Base-by-base conservation (phyloP, 768 basidiomycete genomes). In the Suillus variegatus region DNA sequence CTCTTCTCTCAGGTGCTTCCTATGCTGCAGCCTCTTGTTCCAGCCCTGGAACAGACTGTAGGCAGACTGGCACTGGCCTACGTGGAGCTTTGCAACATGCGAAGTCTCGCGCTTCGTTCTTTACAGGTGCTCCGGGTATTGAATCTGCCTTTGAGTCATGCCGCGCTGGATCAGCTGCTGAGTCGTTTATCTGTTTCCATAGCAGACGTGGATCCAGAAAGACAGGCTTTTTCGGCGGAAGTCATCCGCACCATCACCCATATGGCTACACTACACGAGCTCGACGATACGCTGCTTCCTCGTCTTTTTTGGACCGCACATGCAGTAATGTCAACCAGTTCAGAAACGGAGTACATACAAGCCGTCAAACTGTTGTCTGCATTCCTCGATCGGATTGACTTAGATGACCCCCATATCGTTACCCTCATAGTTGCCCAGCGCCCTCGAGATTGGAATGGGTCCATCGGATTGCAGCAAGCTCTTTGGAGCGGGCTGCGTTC, bases 71-170 rank as follows among this genome's bases (percentile, higher is more conserved):
- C 93, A 12, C 78, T 97, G 64, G 78, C 82, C 36, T 97, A 96
- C 89, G 91, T 93, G 5, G 95, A 94, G 14, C 83, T 89, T 2
- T 97, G 94, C 71, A 91, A 93, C 18, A 93, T 94, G 66, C 88
- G 94, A 56, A 87, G 88, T 46, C 88, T 89, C 22, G 94, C 96
- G 3, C 93, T 92, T 78, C 86, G 95, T 40, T 96, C 95, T 12
- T 81, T 97, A 65, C 95, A 97, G 74, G 82, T 95, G n/a, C 95
- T 93, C 77, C 89, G 94, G 44, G 86, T 91, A 1, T 80, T 97
- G 25, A 85, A 88, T 72, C 91, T 94, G 0, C 81, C 84, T 35
- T 84, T 94, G 47, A 88, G 86, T 61, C 86, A 88, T 64, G 78
- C 82, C 9, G 90, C 93, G 75, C 82, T 97, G 20, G 91, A 92